phyloP scores from a whole-genome alignment of 208 protist genomes.

The Leishmania tropica region DNA sequence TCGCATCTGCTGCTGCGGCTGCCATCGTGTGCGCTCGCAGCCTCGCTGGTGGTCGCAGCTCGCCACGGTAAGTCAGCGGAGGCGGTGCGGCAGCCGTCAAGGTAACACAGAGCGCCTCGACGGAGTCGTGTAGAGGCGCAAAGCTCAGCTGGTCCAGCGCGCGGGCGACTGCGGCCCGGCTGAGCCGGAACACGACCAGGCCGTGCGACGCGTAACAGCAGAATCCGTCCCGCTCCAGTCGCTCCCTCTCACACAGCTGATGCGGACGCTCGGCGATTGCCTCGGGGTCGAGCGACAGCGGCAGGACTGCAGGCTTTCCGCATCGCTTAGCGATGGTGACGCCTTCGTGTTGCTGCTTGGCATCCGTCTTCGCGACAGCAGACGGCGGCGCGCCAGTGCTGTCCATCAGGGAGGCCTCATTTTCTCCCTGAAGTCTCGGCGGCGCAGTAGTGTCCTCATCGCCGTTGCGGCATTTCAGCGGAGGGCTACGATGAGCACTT shows the following conservation, averaged over 20 bases:
- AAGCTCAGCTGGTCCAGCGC: constrained; percentile 39
- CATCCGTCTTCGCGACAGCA: neutral
- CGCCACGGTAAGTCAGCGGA: constrained; percentile 44
- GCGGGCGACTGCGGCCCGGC: constrained; percentile 20
- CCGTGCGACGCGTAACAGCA: constrained; percentile 51
- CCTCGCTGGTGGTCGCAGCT: constrained; percentile 36
- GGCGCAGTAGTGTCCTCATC: neutral
- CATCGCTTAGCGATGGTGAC: neutral
- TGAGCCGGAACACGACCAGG: constrained; percentile 43
- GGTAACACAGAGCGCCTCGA: constrained; percentile 45
- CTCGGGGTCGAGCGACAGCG: constrained; percentile 14
- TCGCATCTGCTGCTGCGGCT: neutral
- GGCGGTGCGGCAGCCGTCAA: constrained; percentile 48
- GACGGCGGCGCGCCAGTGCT: neutral
- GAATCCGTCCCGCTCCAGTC: constrained; percentile 27
- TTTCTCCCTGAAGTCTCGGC: neutral
- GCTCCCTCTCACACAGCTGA: neutral
- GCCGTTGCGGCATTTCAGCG: neutral
- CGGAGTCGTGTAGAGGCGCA: constrained; percentile 34
- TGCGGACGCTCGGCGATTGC: neutral
- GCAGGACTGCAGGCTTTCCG: too few species aligned
- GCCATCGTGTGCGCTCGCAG: neutral
- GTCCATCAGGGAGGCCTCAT: neutral
- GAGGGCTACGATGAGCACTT: neutral
- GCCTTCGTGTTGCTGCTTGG: neutral